A percentile compares a stretch with the other conserved stretches of the same genome.
Conservation (phyloP, 192 early-diverging fungal species). For the Phycomyces blakesleeanus region DNA sequence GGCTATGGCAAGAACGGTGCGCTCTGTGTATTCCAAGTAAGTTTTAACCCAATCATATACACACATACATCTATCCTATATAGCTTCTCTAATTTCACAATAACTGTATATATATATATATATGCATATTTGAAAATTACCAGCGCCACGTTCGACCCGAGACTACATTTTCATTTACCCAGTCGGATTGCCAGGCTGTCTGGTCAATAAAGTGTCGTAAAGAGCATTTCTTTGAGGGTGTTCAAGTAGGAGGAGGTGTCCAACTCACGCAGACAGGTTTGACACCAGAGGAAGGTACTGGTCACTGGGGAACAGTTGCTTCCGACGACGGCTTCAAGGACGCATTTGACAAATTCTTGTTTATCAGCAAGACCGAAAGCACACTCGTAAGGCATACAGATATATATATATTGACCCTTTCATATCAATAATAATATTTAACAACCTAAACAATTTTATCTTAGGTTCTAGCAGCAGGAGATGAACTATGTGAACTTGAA, state of each 20-base stretch:
- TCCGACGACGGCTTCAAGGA: conserved; percentile 15
- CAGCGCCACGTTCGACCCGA: conserved; percentile 50
- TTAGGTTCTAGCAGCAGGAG: conserved; percentile 76
- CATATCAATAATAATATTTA: no score
- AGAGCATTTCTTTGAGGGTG: conserved; percentile 41
- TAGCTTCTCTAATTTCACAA: no score
- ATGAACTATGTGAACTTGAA: conserved; percentile 78
- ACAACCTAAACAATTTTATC: no score
- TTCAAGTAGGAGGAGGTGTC: conserved; percentile 33
- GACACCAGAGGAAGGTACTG: not conserved
- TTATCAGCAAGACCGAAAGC: conserved; percentile 58
- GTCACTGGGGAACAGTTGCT: conserved; percentile 12
- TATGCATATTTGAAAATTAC: not conserved
- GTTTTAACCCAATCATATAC: no score
- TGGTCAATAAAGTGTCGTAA: conserved; percentile 69
- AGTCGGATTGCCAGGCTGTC: conserved; percentile 52
- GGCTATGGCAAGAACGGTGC: conserved; percentile 50
- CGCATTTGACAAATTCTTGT: conserved; percentile 50
- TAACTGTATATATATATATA: no score
- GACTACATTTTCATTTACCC: conserved; percentile 39
- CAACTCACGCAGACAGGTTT: conserved; percentile 12
- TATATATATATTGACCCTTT: no score
- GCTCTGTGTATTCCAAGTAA: conserved; percentile 51
- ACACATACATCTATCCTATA: not conserved
- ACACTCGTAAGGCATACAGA: conserved; percentile 66